Evolutionary conservation across 2,329 filamentous ascomycete species (phyloP), one percentile per base, ranked within the genome.

Genomic region (Cercospora zeina): DNA sequence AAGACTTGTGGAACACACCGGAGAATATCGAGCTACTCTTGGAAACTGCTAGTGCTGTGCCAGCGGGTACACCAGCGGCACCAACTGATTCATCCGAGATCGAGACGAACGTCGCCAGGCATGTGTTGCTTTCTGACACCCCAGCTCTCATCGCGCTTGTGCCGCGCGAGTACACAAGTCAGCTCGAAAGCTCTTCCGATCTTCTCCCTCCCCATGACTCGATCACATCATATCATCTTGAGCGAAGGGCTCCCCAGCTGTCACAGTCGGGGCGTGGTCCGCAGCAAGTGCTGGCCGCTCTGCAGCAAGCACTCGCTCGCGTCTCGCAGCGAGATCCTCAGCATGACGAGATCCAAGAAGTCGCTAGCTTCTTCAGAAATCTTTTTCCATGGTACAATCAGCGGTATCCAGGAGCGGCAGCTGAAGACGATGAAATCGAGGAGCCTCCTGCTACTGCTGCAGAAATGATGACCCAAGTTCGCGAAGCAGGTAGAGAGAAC

Each of bases 1-100:
- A 92, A 71, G 89, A 93, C 68, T 79, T 96, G 3, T 97, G 93
- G 93, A 92, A 92, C 72, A 91, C 87, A 3, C 83, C 89, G 0
- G 87, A 91, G 70, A 86, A 85, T 13, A 87, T 83, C 3, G 78
- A 81, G 4, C 77, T 96, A 7, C 83, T 97, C 1, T 82, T 88
- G 31, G 86, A 90, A 69, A 85, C 88, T 14, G 88, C 87, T 49
- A 84, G 85, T 64, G 82, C 82, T 10, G 75, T 82, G 55, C 69
- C 71, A 13, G 68, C 75, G 14, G 69, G 75, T 1, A 74, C 81
- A 1, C 75, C 80, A 1, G 62, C 77, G 70, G 58, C 78, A 74
- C 65, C 83, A 75, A 58, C 69, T 2, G 65, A 73, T 16, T 74
- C 75, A 4, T 51, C 58, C 11, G 64, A 71, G 61, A 82, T 85